Conservation (phyloP, 1,284 basidiomycete species). For the Cryptococcus sp. region DNA sequence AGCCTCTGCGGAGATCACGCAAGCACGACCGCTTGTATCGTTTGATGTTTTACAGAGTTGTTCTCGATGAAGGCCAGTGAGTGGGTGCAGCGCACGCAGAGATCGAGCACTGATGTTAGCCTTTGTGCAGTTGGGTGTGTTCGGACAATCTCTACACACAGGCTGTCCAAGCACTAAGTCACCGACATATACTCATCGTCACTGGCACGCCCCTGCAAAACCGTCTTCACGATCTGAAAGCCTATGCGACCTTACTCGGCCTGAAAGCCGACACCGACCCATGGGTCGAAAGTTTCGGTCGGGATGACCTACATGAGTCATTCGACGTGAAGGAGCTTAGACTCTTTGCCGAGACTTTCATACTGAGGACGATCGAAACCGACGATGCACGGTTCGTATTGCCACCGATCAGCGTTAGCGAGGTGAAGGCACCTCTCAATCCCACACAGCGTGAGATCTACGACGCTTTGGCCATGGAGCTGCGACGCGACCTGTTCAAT, state of each 20-base stretch:
- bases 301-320: neutral
- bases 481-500: no score
- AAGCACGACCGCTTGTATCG: neutral
- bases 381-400: neutral
- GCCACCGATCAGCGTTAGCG: neutral
- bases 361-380: slow-evolving; percentile 2
- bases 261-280: neutral
- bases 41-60: slow-evolving; percentile 9
- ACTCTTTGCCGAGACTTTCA: slow-evolving; percentile 3
- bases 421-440: slow-evolving; percentile 1
- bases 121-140: no score
- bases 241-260: slow-evolving; percentile 7
- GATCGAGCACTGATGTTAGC: no score
- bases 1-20: no score
- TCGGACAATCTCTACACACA: neutral
- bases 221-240: slow-evolving; percentile 1
- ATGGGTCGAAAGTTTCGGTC: neutral
- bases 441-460: neutral
- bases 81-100: neutral
- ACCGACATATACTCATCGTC: slow-evolving; percentile 4
- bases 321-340: neutral
- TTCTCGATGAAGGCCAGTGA: slow-evolving; percentile 14
- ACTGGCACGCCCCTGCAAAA: slow-evolving; percentile 10
- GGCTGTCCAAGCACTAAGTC: neutral
- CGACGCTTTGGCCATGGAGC: neutral